Evolutionary conservation across 2,329 filamentous ascomycete genomes (phyloP).

Genomic region (Trichoderma sp.): DNA sequence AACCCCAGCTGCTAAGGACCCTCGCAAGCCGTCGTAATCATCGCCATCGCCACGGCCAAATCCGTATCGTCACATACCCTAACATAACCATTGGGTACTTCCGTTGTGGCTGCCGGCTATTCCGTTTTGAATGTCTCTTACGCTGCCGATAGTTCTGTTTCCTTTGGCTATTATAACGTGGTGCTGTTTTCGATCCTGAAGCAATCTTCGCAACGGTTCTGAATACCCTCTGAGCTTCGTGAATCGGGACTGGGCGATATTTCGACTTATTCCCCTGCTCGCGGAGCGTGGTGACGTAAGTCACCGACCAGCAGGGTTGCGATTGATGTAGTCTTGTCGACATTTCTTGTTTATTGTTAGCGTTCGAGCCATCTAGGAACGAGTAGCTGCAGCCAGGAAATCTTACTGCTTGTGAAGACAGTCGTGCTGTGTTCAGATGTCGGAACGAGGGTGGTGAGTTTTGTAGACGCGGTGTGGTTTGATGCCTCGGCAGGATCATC

Average conservation of each 20-base stretch:
- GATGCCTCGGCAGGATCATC: background rate
- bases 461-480: background rate
- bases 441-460: fast-evolving
- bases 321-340: background rate
- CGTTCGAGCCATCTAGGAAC: background rate
- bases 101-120: background rate
- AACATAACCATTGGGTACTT: background rate
- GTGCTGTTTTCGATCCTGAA: background rate
- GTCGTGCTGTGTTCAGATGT: fast-evolving
- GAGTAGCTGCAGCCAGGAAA: background rate
- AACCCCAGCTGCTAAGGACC: too few relatives aligned
- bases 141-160: background rate
- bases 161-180: background rate
- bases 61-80: background rate
- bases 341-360: background rate
- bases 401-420: background rate
- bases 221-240: background rate
- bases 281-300: background rate
- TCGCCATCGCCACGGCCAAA: background rate
- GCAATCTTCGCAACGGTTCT: background rate
- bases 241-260: background rate
- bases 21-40: background rate
- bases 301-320: background rate
- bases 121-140: background rate
- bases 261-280: background rate